These are phyloP conservation scores for Dactylellina leptospora DNA, from an alignment of 2,329 filamentous ascomycete genomes.

Conservation along the genomic window DNA sequence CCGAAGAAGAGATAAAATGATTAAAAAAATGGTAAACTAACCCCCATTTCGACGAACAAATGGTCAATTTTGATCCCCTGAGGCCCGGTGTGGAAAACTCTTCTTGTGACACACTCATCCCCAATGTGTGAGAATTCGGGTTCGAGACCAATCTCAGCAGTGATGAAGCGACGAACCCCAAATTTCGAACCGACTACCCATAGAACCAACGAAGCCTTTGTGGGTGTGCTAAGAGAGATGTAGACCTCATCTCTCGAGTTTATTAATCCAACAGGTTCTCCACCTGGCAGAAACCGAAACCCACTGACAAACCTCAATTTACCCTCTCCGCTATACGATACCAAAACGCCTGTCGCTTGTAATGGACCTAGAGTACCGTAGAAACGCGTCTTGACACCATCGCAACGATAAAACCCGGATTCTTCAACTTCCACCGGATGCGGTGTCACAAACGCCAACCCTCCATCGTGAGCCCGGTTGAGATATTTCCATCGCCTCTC, in stretches of 20 bases:
- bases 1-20: too few relatives aligned
- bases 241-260: slow-evolving; percentile 14
- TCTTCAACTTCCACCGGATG: not conserved
- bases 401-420: not conserved
- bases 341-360: not conserved
- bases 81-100: not conserved
- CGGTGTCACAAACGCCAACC: not conserved
- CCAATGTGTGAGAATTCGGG: not conserved
- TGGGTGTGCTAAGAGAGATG: not conserved
- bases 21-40: not conserved
- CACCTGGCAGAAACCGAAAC: slow-evolving; percentile 23
- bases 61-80: slow-evolving; percentile 8
- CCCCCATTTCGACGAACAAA: slow-evolving; percentile 12
- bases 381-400: slow-evolving; percentile 4
- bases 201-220: not conserved
- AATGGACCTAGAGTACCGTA: slow-evolving; percentile 4
- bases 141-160: not conserved
- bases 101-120: slow-evolving; percentile 10
- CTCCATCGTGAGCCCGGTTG: not conserved
- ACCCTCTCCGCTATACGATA: slow-evolving; percentile 23
- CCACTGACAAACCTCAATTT: slow-evolving; percentile 35
- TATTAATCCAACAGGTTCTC: slow-evolving; percentile 17
- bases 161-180: slow-evolving; percentile 11
- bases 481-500: not conserved
- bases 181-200: slow-evolving; percentile 21